phyloP scores from a whole-genome alignment of 352 stramenopile species.

The Lagenidium giganteum region DNA sequence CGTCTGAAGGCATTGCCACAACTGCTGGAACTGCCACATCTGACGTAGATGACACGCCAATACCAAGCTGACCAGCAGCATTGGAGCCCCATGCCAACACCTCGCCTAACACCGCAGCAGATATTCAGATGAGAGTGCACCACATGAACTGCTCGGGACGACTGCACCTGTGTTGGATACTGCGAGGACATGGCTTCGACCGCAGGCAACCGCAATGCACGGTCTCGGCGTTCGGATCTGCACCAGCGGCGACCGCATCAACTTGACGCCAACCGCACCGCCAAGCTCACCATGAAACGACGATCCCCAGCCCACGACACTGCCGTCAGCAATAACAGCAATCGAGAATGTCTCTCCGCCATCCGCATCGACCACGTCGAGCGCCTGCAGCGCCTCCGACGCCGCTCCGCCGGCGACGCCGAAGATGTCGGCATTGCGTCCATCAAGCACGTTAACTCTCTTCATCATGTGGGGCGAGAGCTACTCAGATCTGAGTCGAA shows the following conservation, averaged over 20 bases:
- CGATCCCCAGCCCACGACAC: slow-evolving; percentile 51
- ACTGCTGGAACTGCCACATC: neutral
- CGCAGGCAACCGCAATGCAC: slow-evolving; percentile 42
- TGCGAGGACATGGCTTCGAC: slow-evolving; percentile 49
- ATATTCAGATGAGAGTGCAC: too few relatives aligned
- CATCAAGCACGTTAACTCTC: too few relatives aligned
- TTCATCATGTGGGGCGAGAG: too few relatives aligned
- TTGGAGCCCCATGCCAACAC: slow-evolving; percentile 64
- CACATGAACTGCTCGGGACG: too few relatives aligned
- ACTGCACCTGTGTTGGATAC: slow-evolving; percentile 19
- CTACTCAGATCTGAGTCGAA: too few relatives aligned
- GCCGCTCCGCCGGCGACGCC: neutral
- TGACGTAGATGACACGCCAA: slow-evolving; percentile 17
- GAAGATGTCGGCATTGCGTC: too few relatives aligned
- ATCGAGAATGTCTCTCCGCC: slow-evolving; percentile 61
- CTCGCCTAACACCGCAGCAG: slow-evolving; percentile 12
- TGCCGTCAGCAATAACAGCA: slow-evolving; percentile 18
- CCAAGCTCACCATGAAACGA: slow-evolving; percentile 64
- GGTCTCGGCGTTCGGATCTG: slow-evolving; percentile 17
- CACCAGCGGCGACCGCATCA: neutral
- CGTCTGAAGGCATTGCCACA: slow-evolving; percentile 13
- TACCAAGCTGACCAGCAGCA: slow-evolving; percentile 29
- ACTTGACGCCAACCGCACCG: neutral
- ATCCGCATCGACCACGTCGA: too few relatives aligned
- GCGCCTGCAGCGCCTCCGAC: too few relatives aligned